These are phyloP conservation scores for Pestalotiopsis sp. DNA, from an alignment of 2,329 filamentous ascomycete genomes.

Conservation along the genomic window DNA sequence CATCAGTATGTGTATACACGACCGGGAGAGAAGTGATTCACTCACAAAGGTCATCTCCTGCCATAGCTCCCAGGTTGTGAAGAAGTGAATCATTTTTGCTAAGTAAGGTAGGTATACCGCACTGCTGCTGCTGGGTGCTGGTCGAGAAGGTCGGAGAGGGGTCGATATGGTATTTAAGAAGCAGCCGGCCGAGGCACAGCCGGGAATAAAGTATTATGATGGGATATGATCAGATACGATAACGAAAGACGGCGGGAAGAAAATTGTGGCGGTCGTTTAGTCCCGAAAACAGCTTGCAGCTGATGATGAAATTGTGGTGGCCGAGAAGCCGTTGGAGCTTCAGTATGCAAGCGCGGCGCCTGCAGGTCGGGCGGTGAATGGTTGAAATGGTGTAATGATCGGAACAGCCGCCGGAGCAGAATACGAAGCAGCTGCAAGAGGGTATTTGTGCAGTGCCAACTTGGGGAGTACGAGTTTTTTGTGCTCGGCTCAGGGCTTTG, in stretches of 20 bases:
- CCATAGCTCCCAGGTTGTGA: slow-evolving; percentile 77
- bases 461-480: neutral
- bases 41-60: slow-evolving; percentile 89
- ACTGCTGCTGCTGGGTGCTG: neutral
- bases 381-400: neutral
- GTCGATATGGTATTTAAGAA: neutral
- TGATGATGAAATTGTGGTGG: neutral
- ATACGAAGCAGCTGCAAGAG: slow-evolving; percentile 5
- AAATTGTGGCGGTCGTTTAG: neutral
- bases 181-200: neutral
- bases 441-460: neutral
- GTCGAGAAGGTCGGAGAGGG: neutral
- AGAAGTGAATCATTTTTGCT: slow-evolving; percentile 52
- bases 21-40: slow-evolving; percentile 19
- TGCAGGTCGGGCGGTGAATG: neutral
- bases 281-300: neutral
- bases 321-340: neutral
- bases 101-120: slow-evolving; percentile 33
- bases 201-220: neutral
- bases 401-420: neutral
- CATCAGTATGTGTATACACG: slow-evolving; percentile 20
- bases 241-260: neutral
- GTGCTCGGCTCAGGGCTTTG: neutral
- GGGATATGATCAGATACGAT: neutral
- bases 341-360: neutral